These are phyloP conservation scores for Neoboletus subvelutipes DNA, from an alignment of 768 basidiomycete species.

Conservation along the genomic window DNA sequence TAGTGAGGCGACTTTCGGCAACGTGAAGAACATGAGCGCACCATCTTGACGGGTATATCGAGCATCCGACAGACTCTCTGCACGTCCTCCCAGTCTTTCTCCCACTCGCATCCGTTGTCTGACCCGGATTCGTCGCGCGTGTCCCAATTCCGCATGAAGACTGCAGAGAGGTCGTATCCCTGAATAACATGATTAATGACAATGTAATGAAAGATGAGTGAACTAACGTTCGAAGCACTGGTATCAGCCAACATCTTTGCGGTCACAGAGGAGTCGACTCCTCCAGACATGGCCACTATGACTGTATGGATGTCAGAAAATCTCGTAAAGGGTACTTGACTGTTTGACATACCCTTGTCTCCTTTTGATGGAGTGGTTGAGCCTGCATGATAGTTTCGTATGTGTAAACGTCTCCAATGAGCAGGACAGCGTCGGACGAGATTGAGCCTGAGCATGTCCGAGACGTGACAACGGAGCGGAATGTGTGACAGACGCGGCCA, in stretches of 20 bases:
- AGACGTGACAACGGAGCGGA: constrained; percentile 3
- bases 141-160: constrained; percentile 98
- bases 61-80: constrained; percentile 71
- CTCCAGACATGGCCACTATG: constrained; percentile 91
- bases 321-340: background rate
- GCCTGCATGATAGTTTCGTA: constrained; percentile 19
- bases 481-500: background rate
- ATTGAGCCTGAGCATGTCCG: constrained; percentile 9
- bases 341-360: constrained; percentile 24
- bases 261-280: constrained; percentile 90
- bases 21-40: constrained; percentile 24
- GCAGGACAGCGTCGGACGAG: constrained; percentile 14
- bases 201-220: background rate
- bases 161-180: constrained; percentile 81
- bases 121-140: constrained; percentile 77
- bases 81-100: constrained; percentile 93
- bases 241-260: constrained; percentile 67
- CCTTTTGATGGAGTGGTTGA: constrained; percentile 23
- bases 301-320: constrained; percentile 44
- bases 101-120: constrained; percentile 91
- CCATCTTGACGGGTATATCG: constrained; percentile 74
- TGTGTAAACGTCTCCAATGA: background rate
- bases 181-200: constrained; percentile 27
- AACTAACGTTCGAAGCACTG: constrained; percentile 43
- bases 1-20: constrained; percentile 3